Conservation (phyloP, 176 grass and related monocot species). For the Aegilops longissima region DNA sequence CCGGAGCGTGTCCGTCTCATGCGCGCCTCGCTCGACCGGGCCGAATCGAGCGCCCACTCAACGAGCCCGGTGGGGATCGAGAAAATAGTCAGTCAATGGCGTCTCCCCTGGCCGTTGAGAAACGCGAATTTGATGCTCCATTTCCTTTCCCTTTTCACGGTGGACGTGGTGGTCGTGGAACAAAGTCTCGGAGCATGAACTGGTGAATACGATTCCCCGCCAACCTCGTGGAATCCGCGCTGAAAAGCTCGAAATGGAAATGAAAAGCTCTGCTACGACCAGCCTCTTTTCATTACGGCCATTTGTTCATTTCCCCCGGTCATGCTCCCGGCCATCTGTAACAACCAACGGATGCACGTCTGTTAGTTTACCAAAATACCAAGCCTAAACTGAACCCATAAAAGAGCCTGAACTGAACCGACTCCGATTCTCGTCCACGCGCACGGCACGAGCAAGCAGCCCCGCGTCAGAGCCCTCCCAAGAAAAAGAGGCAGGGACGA, state of each 20-base stretch:
- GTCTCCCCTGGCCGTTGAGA: slow-evolving; percentile 29
- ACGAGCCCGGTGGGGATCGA: not conserved
- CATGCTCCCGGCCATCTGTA: not conserved
- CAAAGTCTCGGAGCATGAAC: not conserved
- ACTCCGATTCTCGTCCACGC: not conserved
- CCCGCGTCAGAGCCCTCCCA: not conserved
- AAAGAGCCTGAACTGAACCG: not conserved
- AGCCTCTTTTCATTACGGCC: not conserved
- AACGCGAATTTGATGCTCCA: slow-evolving; percentile 51
- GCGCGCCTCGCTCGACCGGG: not conserved
- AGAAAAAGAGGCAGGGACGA: not conserved
- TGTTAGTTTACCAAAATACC: not conserved
- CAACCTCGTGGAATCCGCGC: not conserved
- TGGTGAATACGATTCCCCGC: not conserved
- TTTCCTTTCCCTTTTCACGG: slow-evolving; percentile 1
- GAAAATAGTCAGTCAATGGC: slow-evolving; percentile 13
- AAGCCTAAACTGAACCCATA: too few species aligned
- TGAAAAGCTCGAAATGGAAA: not conserved
- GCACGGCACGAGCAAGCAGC: not conserved
- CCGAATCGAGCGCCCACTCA: not conserved
- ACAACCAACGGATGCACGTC: not conserved
- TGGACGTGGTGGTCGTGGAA: not conserved
- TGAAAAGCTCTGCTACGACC: not conserved
- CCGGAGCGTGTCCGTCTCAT: not conserved
- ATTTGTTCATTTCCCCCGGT: too few species aligned